Percentiles rank a stretch among this genome's conserved stretches.
Evolutionary conservation across 345 rosid species (phyloP).

Genomic region (Pseudoturritis turrita): DNA sequence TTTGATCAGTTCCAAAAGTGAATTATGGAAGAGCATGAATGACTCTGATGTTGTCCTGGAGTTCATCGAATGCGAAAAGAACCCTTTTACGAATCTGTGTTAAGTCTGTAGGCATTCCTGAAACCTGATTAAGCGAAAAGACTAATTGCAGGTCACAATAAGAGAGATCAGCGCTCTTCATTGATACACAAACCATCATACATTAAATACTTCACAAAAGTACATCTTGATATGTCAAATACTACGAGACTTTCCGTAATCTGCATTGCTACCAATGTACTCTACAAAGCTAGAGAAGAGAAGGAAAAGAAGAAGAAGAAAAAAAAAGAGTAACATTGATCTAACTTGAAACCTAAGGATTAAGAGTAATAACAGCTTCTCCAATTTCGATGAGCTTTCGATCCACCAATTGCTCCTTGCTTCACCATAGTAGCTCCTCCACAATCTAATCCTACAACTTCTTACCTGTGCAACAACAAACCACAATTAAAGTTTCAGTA

Average conservation of each 20-base stretch:
- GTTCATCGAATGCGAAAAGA: not conserved
- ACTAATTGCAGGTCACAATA: slow-evolving; percentile 7
- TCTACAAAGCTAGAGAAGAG: slow-evolving; percentile 17
- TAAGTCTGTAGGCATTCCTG: not conserved
- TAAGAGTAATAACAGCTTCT: slow-evolving; percentile 29
- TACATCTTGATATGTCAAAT: slow-evolving; percentile 28
- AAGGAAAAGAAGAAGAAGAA: not conserved
- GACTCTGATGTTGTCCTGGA: not conserved
- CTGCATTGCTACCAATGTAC: slow-evolving; percentile 26
- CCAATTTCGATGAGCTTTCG: slow-evolving; percentile 14
- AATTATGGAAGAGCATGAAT: slow-evolving; percentile 12
- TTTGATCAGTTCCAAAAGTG: slow-evolving; percentile 24
- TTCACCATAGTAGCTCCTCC: slow-evolving; percentile 22
- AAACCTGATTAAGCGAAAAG: slow-evolving; percentile 1
- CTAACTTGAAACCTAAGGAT: slow-evolving; percentile 27
- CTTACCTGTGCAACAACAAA: slow-evolving; percentile 20
- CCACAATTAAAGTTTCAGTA: not conserved
- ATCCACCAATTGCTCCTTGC: slow-evolving; percentile 22
- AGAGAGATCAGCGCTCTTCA: not conserved
- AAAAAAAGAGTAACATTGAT: not conserved
- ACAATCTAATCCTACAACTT: slow-evolving; percentile 23
- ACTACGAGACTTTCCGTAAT: slow-evolving; percentile 19
- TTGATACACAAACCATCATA: slow-evolving; percentile 31
- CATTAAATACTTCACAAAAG: slow-evolving; percentile 35
- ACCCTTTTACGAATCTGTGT: not conserved